Conservation (phyloP, 2,329 filamentous ascomycete genomes). For the Trichoderma sp. region DNA sequence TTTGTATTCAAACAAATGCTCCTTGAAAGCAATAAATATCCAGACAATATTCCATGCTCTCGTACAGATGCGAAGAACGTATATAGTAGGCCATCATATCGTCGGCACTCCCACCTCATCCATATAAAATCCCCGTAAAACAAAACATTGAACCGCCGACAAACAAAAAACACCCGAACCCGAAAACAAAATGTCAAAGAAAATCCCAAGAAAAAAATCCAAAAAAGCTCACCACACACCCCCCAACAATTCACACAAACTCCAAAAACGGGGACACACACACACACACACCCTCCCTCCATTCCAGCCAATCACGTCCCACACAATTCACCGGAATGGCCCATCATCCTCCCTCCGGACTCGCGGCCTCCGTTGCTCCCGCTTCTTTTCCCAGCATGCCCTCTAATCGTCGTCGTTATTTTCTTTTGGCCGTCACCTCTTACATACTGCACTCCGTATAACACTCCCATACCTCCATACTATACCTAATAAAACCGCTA, state of each 20-base stretch:
- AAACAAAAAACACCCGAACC: not conserved
- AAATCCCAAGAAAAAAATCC: not conserved
- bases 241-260: slow-evolving; percentile 7
- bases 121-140: not conserved
- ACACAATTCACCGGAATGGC: not conserved
- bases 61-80: no score
- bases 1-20: not conserved
- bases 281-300: not conserved
- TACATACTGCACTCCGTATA: no score
- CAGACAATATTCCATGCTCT: not conserved
- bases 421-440: not conserved
- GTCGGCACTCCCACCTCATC: not conserved
- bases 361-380: slow-evolving; percentile 5
- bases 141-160: not conserved
- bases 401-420: not conserved
- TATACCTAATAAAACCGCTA: not conserved
- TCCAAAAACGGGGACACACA: not conserved
- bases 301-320: slow-evolving; percentile 4
- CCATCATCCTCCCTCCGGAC: not conserved
- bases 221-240: not conserved
- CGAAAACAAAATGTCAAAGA: not conserved
- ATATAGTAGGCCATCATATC: no score
- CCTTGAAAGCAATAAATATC: not conserved
- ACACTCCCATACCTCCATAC: not conserved
- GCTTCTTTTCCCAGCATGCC: not conserved